A percentile compares a stretch with the other conserved stretches of the same genome.
Evolutionary conservation across 805 yeast species (phyloP).

Genomic region (Ogataea neopini): DNA sequence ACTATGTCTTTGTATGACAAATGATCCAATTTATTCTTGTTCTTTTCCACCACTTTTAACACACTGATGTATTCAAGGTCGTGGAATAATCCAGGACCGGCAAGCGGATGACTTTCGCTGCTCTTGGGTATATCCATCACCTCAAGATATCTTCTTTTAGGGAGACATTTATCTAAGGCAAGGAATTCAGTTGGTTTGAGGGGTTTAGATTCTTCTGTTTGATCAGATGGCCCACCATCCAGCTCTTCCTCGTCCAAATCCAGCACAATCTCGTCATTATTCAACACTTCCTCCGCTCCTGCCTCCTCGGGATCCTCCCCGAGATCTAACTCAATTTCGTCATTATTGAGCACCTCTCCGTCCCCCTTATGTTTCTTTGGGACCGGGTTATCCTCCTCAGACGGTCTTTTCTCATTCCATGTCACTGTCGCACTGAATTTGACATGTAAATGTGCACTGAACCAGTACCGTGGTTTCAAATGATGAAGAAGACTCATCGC

Average conservation of each 20-base stretch:
- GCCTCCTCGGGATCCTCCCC: slow-evolving; percentile 16
- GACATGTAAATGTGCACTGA: slow-evolving; percentile 88
- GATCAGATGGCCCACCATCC: slow-evolving; percentile 21
- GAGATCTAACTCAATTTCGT: slow-evolving; percentile 35
- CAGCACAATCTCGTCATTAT: slow-evolving; percentile 12
- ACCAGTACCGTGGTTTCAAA: slow-evolving; percentile 74
- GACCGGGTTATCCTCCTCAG: slow-evolving; percentile 1
- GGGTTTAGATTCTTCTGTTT: slow-evolving; percentile 27
- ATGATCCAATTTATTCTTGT: slow-evolving; percentile 15
- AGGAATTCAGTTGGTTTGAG: slow-evolving; percentile 46
- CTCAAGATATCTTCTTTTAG: slow-evolving; percentile 60
- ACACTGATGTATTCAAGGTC: slow-evolving; percentile 40
- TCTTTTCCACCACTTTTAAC: slow-evolving; percentile 21
- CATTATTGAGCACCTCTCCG: slow-evolving; percentile 17
- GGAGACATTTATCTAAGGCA: slow-evolving; percentile 85
- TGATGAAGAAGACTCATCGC: slow-evolving; percentile 52
- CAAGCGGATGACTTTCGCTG: slow-evolving; percentile 19
- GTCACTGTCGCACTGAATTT: slow-evolving; percentile 57
- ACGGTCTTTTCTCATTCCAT: slow-evolving; percentile 16
- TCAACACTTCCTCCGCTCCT: not conserved
- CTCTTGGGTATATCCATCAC: slow-evolving; percentile 44
- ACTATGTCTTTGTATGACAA: slow-evolving; percentile 14
- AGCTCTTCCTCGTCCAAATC: not conserved
- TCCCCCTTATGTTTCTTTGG: not conserved
- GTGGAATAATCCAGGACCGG: slow-evolving; percentile 30